Base-by-base conservation (phyloP, 1,139 yeast genomes). In the Taphrina confusa region DNA sequence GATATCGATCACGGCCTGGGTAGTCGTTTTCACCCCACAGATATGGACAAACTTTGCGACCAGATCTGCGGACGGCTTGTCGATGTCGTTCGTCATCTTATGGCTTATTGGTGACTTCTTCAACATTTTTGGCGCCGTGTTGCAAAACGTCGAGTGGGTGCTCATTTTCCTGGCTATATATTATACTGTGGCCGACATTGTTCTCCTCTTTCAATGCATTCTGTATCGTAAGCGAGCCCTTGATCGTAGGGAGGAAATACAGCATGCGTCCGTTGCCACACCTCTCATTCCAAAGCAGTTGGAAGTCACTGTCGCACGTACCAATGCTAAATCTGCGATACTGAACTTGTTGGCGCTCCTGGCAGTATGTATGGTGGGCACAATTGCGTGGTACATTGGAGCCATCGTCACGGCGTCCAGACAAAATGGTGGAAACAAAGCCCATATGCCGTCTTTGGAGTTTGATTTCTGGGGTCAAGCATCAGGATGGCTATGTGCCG, bases 131-230 rank as follows among this genome's bases (percentile, higher is more conserved):
- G 95, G 95, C 1, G 76, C 92, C 0, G 44, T 86, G 1, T 83
- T 88, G 87, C 95, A 89, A 0, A 76, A 78, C 0, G 75, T 87
- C 52, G 75, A 87, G 55, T 87, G 91, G 1, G 85, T 85, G 67
- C 90, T 87, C 39, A 57, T 66, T 23, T 81, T 91, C 5, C 78
- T 92, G 64, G 97, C 97, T 2, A 80, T 91, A 0, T 92, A 91
- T 73, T 92, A 92, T 71, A 90, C 97, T 0, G 73, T 87, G 31
- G 97, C 97, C 0, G 98, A 92, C 70, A 71, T 77, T 23, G 71
- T 85, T 68, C 82, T 86, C 73, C 76, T 87, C 22, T 68, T 72
- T 5, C 84, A 89, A 14, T 87, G 82, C 69, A 67, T 79, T 45
- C 87, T 86, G 72, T 75, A 75, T 65, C 58, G 64, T 14, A 16